These are phyloP conservation scores for Sanghuangporus sanghuang DNA, from an alignment of 1,284 basidiomycete species.

Conservation along the genomic window DNA sequence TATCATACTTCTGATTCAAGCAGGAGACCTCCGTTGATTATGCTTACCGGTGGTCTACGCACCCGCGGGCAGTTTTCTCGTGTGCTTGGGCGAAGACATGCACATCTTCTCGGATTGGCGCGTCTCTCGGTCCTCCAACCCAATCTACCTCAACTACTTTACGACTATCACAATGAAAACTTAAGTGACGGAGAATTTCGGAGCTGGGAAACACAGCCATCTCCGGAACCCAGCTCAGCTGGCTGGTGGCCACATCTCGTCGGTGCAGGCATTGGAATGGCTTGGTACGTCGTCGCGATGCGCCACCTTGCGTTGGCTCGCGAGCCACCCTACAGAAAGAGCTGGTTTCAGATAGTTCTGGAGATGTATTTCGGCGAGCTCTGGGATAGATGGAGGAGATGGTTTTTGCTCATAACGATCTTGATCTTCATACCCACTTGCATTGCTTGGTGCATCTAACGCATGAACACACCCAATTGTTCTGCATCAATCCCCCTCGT, in stretches of 20 bases:
- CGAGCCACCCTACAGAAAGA: conserved; percentile 4
- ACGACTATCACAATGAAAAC: conserved; percentile 1
- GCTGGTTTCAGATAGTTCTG: not conserved
- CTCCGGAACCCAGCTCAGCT: conserved; percentile 28
- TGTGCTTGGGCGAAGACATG: conserved; percentile 48
- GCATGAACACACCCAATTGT: not conserved
- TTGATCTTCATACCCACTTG: not conserved
- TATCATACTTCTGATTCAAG: conserved; percentile 5
- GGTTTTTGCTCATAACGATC: not conserved
- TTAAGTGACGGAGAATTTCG: conserved; percentile 22
- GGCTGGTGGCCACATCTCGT: conserved; percentile 38
- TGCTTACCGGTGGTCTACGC: conserved; percentile 78
- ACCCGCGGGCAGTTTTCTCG: conserved; percentile 54
- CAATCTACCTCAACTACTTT: conserved; percentile 46
- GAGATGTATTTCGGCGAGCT: conserved; percentile 15
- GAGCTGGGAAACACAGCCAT: conserved; percentile 19
- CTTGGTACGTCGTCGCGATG: conserved; percentile 58
- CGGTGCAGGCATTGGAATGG: conserved; percentile 48
- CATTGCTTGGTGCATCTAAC: not conserved
- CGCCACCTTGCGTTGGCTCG: conserved; percentile 37
- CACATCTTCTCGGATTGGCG: conserved; percentile 78
- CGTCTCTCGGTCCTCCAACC: conserved; percentile 63
- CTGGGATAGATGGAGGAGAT: not conserved
- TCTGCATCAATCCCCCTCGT: not conserved
- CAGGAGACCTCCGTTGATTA: conserved; percentile 38